Percentiles rank a stretch among this genome's conserved stretches.
phyloP scores from a whole-genome alignment of 495 filamentous ascomycete species.

The Rostrohypoxylon terebratum region DNA sequence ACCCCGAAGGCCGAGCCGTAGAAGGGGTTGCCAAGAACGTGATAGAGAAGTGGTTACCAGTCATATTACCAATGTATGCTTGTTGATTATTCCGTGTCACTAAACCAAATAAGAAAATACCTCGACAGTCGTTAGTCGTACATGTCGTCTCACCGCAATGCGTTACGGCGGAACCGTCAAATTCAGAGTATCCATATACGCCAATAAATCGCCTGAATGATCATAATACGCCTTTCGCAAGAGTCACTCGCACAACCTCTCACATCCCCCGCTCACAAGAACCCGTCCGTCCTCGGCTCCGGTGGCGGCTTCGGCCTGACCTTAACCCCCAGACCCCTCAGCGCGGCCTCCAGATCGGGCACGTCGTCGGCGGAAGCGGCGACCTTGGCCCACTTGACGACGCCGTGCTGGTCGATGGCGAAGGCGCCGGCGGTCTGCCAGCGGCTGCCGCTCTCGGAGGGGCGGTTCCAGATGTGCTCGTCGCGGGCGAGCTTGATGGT shows the following conservation, averaged over 20 bases:
- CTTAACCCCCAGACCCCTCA: slow-evolving; percentile 33
- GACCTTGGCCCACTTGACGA: slow-evolving; percentile 60
- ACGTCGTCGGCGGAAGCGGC: slow-evolving; percentile 59
- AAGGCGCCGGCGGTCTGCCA: slow-evolving; percentile 71
- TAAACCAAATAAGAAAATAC: not conserved
- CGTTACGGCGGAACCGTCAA: not conserved
- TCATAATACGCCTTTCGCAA: not conserved
- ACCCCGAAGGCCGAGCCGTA: not conserved
- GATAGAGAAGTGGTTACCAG: not conserved
- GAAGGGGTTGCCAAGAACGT: not conserved
- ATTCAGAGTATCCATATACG: slow-evolving; percentile 14
- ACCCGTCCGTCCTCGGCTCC: slow-evolving; percentile 39
- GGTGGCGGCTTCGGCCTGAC: slow-evolving; percentile 37
- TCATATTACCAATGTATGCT: not conserved
- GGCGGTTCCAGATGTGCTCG: slow-evolving; percentile 68
- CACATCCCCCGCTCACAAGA: slow-evolving; percentile 17
- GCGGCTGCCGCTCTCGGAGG: slow-evolving; percentile 64
- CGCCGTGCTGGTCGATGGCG: slow-evolving; percentile 62
- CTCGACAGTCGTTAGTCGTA: not conserved
- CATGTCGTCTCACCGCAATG: not conserved
- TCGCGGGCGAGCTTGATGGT: slow-evolving; percentile 61
- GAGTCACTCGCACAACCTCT: not conserved
- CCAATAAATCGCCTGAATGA: slow-evolving; percentile 4
- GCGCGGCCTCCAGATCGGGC: slow-evolving; percentile 29
- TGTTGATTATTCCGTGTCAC: not conserved